Conservation (phyloP, 116 monocot species). For the Iris pallida region DNA sequence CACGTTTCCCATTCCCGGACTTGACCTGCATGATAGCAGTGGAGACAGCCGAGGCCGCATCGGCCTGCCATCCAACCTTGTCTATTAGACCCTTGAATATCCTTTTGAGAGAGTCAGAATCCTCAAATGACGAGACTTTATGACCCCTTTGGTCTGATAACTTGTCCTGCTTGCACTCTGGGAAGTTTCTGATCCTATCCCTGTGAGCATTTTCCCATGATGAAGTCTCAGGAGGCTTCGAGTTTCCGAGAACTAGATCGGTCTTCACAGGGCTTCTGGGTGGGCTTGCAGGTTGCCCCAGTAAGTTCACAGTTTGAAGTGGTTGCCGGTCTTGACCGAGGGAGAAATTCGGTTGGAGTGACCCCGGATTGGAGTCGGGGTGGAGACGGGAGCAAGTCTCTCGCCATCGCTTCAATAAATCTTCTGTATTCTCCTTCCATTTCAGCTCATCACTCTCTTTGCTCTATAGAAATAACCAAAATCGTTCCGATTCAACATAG, state of each 20-base stretch:
- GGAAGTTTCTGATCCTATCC: conserved; percentile 18
- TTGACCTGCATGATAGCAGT: conserved; percentile 42
- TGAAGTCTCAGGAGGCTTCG: conserved; percentile 8
- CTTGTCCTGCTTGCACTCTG: conserved; percentile 19
- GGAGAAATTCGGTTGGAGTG: conserved; percentile 11
- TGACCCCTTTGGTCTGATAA: conserved; percentile 22
- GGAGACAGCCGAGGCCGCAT: conserved; percentile 67
- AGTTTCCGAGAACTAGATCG: conserved; percentile 56
- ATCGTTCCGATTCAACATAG: too few species aligned
- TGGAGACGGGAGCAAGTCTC: conserved; percentile 55
- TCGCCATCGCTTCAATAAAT: conserved; percentile 56
- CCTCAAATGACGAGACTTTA: conserved; percentile 26
- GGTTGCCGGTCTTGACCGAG: conserved; percentile 8
- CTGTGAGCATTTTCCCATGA: conserved; percentile 10
- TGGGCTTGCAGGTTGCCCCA: conserved; percentile 16
- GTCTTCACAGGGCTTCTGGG: conserved; percentile 68
- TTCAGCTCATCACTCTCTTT: conserved; percentile 46
- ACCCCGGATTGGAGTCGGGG: conserved; percentile 9
- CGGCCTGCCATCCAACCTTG: conserved; percentile 75
- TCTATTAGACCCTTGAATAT: conserved; percentile 64
- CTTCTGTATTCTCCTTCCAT: conserved; percentile 46
- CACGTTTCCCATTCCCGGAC: conserved; percentile 44
- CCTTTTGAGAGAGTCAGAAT: conserved; percentile 62
- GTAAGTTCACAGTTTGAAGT: background rate
- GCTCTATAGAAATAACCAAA: conserved; percentile 14